phyloP scores from a whole-genome alignment of 768 basidiomycete species.

The Macrolepiota fuliginosa region DNA sequence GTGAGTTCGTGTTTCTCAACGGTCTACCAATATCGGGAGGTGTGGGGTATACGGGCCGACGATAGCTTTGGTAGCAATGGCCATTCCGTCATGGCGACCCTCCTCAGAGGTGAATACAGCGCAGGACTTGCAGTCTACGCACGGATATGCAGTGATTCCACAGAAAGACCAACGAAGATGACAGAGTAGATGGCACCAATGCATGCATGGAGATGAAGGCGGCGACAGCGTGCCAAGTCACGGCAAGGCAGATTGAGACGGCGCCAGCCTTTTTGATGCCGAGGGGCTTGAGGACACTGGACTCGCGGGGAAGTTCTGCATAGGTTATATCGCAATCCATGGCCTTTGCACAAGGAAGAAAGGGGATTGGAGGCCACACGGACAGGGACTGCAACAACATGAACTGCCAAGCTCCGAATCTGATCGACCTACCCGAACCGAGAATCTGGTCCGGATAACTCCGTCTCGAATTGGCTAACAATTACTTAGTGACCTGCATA shows the following conservation, averaged over 20 bases:
- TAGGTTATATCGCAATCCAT: conserved; percentile 75
- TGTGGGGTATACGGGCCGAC: conserved; percentile 97
- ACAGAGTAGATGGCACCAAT: conserved; percentile 97
- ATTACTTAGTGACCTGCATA: too few relatives aligned
- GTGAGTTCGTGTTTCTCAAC: conserved; percentile 92
- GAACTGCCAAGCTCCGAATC: too few relatives aligned
- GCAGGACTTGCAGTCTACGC: conserved; percentile 84
- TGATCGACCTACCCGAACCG: too few relatives aligned
- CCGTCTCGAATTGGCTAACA: too few relatives aligned
- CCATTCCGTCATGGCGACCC: conserved; percentile 90
- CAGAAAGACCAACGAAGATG: conserved; percentile 95
- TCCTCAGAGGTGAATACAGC: conserved; percentile 98
- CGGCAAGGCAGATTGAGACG: conserved; percentile 89
- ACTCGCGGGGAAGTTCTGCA: conserved; percentile 84
- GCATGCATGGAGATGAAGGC: conserved; percentile 96
- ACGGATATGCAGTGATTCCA: conserved; percentile 92
- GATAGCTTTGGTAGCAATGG: conserved; percentile 93
- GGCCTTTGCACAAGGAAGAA: too few relatives aligned
- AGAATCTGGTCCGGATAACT: too few relatives aligned
- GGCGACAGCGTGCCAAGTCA: conserved; percentile 94
- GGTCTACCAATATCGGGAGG: conserved; percentile 95
- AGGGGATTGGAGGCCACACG: too few relatives aligned
- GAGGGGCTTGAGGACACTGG: conserved; percentile 86
- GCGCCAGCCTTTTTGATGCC: conserved; percentile 96
- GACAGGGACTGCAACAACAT: too few relatives aligned